phyloP scores from a whole-genome alignment of 2,329 filamentous ascomycete genomes.

The Alternaria metachromatica region DNA sequence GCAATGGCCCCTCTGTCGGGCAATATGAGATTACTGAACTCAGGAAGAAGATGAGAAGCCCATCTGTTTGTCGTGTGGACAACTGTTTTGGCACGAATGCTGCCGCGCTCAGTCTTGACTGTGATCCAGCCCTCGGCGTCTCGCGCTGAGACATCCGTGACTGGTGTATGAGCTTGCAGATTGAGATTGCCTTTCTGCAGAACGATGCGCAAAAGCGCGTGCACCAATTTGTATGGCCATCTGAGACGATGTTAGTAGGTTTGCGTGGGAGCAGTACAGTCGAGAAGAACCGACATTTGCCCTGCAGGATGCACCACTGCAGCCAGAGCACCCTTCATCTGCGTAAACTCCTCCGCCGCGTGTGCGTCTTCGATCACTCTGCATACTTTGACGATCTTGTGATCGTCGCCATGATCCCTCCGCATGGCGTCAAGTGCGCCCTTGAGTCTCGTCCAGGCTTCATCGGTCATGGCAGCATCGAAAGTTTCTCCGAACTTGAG shows the following conservation, averaged over 20 bases:
- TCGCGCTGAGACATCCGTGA: slow-evolving; percentile 11
- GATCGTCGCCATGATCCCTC: slow-evolving; percentile 13
- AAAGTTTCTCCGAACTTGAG: slow-evolving; percentile 20
- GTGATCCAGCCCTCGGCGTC: slow-evolving; percentile 9
- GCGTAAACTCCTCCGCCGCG: slow-evolving; percentile 12
- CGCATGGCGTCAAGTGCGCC: slow-evolving; percentile 15
- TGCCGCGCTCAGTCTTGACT: slow-evolving; percentile 7
- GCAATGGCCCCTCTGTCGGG: slow-evolving; percentile 5
- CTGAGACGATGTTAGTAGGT: neutral
- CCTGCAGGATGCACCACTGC: slow-evolving; percentile 14
- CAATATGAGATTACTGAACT: slow-evolving; percentile 12
- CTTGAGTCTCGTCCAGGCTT: slow-evolving; percentile 17
- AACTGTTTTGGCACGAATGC: slow-evolving; percentile 9
- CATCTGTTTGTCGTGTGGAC: slow-evolving; percentile 19
- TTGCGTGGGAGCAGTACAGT: neutral
- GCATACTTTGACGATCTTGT: slow-evolving; percentile 13
- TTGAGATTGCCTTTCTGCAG: slow-evolving; percentile 2
- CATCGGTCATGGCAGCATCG: slow-evolving; percentile 22
- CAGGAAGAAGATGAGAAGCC: slow-evolving; percentile 17
- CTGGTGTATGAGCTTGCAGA: slow-evolving; percentile 13
- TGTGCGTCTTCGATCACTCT: slow-evolving; percentile 1
- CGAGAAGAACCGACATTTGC: slow-evolving; percentile 7
- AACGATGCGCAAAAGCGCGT: slow-evolving; percentile 15
- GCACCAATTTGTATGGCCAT: slow-evolving; percentile 21
- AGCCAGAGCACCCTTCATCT: slow-evolving; percentile 17